Evolutionary conservation across 2,329 filamentous ascomycete genomes (phyloP).

Genomic region (Epicoccum sorghinum): DNA sequence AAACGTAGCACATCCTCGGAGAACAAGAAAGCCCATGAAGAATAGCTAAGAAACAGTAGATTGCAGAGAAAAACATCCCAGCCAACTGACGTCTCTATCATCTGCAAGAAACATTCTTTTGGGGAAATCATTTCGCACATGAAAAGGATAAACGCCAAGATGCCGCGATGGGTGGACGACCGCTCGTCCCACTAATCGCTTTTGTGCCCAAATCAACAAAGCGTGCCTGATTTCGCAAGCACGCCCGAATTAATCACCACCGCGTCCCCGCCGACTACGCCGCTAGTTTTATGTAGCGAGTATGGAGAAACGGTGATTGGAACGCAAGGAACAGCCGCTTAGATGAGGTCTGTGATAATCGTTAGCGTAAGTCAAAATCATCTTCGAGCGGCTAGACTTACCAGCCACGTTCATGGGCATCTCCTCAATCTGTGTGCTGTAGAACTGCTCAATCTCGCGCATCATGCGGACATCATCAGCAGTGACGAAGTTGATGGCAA

Average conservation of each 20-base stretch:
- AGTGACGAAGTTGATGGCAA: conserved; percentile 99
- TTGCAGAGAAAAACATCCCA: conserved; percentile 36
- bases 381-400: conserved; percentile 47
- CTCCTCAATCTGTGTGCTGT: conserved; percentile 99
- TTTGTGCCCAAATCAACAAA: conserved; percentile 41
- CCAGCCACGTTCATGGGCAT: conserved; percentile 93
- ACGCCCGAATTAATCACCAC: conserved; percentile 40
- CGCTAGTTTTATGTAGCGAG: conserved; percentile 31
- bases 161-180: conserved; percentile 46
- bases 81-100: conserved; percentile 45
- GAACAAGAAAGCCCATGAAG: conserved; percentile 35
- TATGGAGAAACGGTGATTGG: conserved; percentile 33
- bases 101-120: conserved; percentile 44
- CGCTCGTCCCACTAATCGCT: conserved; percentile 42
- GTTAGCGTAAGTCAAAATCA: conserved; percentile 18
- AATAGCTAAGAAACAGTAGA: conserved; percentile 44
- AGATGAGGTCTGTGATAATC: conserved; percentile 45
- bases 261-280: conserved; percentile 33
- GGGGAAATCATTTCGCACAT: conserved; percentile 48
- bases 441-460: conserved; percentile 99
- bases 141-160: conserved; percentile 50
- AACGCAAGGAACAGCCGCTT: conserved; percentile 39
- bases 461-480: conserved; percentile 99
- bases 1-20: conserved; percentile 42
- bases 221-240: conserved; percentile 41